Base-by-base conservation (phyloP, 108 stramenopile genomes). In the Mediolabrus comicus region DNA sequence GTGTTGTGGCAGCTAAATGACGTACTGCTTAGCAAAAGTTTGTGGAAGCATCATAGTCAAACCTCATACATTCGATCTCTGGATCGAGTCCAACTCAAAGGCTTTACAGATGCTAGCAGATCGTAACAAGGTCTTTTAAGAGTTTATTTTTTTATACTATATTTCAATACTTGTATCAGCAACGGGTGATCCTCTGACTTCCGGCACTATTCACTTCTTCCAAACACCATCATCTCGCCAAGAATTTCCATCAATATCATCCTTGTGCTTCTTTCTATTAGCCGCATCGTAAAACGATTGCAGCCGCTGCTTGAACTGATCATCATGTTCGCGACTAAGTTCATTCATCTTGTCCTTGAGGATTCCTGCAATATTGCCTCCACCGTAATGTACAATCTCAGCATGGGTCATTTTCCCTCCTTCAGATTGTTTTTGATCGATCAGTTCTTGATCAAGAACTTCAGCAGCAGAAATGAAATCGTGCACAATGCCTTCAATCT, bases 1-100 rank as follows among this genome's bases (percentile, higher is more conserved):
- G 65, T 95, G 27, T 67, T 95, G 29, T 95, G 94, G 94, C 91
- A 92, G 70, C 69, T 95, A 54, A 80, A 95, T 67, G 94, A 92
- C 62, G 74, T 95, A 25, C 74, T 95, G 19, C 69, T 95, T 43
- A 91, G 89, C 53, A 81, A 75, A 28, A 92, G 91, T 75, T 65
- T 95, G 65, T 88, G 88, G 87, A 83, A 80, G 36, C 94, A 95
- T 70, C 91, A 92, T 67, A 43, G 71, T 11, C 65, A 88, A 52
- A 75, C 84, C 54, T 68, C 87, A 0, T 95, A 95, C 55, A 88
- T 95, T 77, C 74, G 85, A n/a, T 85, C 86, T 39, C 63, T 95
- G 36, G 89, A 91, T 71, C 71, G 80, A 43, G 87, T 91, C 10
- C 87, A 88, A 33, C 70, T 94, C 55, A 75, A 88, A 39, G 85